Evolutionary conservation across 2,329 filamentous ascomycete species (phyloP).

Genomic region (Torrubiella hemipterigena): DNA sequence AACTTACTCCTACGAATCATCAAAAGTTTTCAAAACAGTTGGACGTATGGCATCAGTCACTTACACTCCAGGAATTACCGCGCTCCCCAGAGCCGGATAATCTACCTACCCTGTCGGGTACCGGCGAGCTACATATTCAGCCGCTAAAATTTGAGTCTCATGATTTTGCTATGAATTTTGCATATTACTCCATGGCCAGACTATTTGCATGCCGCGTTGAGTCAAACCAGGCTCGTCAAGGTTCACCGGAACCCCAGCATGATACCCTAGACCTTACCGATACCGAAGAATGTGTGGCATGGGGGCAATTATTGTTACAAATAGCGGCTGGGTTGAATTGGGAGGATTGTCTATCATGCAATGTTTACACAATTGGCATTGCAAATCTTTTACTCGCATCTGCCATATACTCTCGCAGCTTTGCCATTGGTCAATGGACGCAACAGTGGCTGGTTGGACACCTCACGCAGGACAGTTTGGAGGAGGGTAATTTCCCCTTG

Average conservation of each 20-base stretch:
- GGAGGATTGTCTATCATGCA: slow-evolving; percentile 11
- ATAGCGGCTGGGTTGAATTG: slow-evolving; percentile 12
- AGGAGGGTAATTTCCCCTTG: slow-evolving; percentile 13
- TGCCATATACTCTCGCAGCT: slow-evolving; percentile 6
- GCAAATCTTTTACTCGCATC: slow-evolving; percentile 9
- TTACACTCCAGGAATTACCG: too few relatives aligned
- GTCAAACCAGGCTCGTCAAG: neutral
- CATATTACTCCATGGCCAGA: too few relatives aligned
- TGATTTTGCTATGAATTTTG: neutral
- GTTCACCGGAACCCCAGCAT: neutral
- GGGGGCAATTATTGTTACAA: slow-evolving; percentile 13
- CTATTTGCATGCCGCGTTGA: neutral
- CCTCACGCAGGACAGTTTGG: slow-evolving; percentile 5
- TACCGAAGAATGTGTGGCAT: slow-evolving; percentile 7
- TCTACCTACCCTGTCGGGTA: too few relatives aligned
- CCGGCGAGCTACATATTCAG: too few relatives aligned
- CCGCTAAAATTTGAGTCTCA: too few relatives aligned
- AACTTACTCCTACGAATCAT: too few relatives aligned
- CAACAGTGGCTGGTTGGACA: slow-evolving; percentile 11
- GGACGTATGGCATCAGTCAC: too few relatives aligned
- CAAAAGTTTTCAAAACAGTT: too few relatives aligned
- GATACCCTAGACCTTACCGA: neutral
- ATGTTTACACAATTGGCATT: slow-evolving; percentile 12
- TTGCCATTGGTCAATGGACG: slow-evolving; percentile 8
- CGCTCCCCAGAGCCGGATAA: too few relatives aligned